These are phyloP conservation scores for Populus davidiana DNA, from an alignment of 345 rosid genomes.

Conservation along the genomic window DNA sequence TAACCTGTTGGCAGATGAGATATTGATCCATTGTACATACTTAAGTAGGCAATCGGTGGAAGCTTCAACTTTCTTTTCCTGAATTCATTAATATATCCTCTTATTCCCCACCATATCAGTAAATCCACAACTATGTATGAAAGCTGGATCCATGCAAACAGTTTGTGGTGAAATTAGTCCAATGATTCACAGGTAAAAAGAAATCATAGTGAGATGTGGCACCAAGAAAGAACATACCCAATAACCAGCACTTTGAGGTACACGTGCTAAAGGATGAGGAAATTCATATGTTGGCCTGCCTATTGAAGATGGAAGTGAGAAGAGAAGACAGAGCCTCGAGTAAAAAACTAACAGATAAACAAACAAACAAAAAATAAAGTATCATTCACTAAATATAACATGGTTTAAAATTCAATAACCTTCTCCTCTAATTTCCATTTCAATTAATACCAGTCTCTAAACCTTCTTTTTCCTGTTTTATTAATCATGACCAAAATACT, in stretches of 20 bases:
- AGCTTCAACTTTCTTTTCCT: constrained; percentile 82
- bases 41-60: constrained; percentile 88
- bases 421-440: not conserved
- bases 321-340: constrained; percentile 37
- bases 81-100: constrained; percentile 88
- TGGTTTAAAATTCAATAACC: not conserved
- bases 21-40: constrained; percentile 89
- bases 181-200: not conserved
- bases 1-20: constrained; percentile 96
- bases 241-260: constrained; percentile 87
- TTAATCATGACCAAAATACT: not conserved
- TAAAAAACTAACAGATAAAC: constrained; percentile 1
- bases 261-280: constrained; percentile 98
- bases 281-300: constrained; percentile 99
- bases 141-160: constrained; percentile 46
- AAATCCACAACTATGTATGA: constrained; percentile 92
- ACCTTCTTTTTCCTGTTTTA: not conserved
- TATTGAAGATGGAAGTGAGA: constrained; percentile 58
- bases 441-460: not conserved
- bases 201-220: not conserved
- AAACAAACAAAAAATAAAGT: not conserved
- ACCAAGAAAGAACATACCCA: constrained; percentile 60
- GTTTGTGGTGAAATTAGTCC: not conserved
- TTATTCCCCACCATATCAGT: constrained; percentile 96
- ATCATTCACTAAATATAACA: not conserved